phyloP scores from a whole-genome alignment of 768 basidiomycete genomes.

The Neoboletus subvelutipes region DNA sequence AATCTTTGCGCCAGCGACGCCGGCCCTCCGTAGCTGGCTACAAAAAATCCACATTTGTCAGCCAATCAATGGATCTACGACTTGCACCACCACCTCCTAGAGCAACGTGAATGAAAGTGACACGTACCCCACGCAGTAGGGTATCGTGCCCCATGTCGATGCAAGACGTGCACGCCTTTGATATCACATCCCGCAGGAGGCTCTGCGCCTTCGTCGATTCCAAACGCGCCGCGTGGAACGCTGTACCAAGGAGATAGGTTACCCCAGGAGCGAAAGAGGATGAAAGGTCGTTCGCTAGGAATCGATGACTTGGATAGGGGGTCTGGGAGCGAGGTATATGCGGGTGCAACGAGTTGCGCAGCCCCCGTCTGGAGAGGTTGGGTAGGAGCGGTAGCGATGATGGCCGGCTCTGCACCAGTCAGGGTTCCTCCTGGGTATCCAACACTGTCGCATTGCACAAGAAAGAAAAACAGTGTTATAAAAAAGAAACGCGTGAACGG shows the following conservation, averaged over 20 bases:
- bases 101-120: neutral
- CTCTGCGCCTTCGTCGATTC: slow-evolving; percentile 68
- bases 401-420: slow-evolving; percentile 73
- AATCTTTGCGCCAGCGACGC: slow-evolving; percentile 56
- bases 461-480: neutral
- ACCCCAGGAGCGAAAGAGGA: slow-evolving; percentile 78
- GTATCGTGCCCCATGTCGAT: slow-evolving; percentile 80
- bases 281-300: slow-evolving; percentile 44
- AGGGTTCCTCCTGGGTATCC: slow-evolving; percentile 78
- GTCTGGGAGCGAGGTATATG: slow-evolving; percentile 27
- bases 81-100: neutral
- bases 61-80: neutral
- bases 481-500: too few species aligned
- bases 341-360: slow-evolving; percentile 59
- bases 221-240: slow-evolving; percentile 62
- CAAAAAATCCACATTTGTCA: neutral
- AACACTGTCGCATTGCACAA: slow-evolving; percentile 35
- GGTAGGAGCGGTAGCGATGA: slow-evolving; percentile 72
- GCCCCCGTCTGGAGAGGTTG: slow-evolving; percentile 77
- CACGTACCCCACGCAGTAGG: slow-evolving; percentile 63
- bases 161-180: slow-evolving; percentile 75
- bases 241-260: slow-evolving; percentile 88
- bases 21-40: slow-evolving; percentile 64
- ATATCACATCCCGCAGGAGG: slow-evolving; percentile 68
- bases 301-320: neutral